Evolutionary conservation across 2,329 filamentous ascomycete genomes (phyloP), one percentile per base, ranked within the genome.

Genomic region (Hortaea sp.): DNA sequence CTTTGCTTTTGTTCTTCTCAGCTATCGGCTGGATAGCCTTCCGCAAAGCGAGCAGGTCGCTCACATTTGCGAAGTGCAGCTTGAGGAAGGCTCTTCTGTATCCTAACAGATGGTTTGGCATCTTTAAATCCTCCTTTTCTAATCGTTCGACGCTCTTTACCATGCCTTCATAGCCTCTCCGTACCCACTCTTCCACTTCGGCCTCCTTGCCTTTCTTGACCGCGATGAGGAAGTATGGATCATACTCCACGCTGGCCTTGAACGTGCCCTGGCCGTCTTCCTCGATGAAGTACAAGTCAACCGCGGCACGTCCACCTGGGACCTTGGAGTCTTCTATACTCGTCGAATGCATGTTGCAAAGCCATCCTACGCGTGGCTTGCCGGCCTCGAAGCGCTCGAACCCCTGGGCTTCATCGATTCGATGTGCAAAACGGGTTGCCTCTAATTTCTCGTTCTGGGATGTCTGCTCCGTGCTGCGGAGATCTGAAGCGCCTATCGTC

Each of bases 201-300:
- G 80, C 77, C 69, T 98, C 94, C 58, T 81, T 82, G 6, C 88
- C 87, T 61, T 83, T 85, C 66, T 88, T 92, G 44, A 89, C 86
- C 0, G 89, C 90, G 44, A 98, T 80, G 49, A 98, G 69, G 58
- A 98, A 95, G 70, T 98, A 98, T 0, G 92, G 92, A 57, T 97
- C 88, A 65, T 95, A 97, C 69, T 95, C 88, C 53, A 98, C 71
- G 0, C 89, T 95, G 7, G 92, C 89, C 66, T 98, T 98, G 76
- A 98, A 98, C 5, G 85, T 90, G 34, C 41, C 49, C 42, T 82
- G 79, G 10, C 87, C 81, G 47, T 94, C 85, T 48, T 90, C 86
- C 58, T 89, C 86, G 49, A 98, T 84, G 68, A 98, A 98, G 72
- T 95, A 98, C 68, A 88, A 95, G 69, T 98, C 92, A 47, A 98